Base-by-base conservation (phyloP, 768 basidiomycete species). In the Exsudoporus frostii region DNA sequence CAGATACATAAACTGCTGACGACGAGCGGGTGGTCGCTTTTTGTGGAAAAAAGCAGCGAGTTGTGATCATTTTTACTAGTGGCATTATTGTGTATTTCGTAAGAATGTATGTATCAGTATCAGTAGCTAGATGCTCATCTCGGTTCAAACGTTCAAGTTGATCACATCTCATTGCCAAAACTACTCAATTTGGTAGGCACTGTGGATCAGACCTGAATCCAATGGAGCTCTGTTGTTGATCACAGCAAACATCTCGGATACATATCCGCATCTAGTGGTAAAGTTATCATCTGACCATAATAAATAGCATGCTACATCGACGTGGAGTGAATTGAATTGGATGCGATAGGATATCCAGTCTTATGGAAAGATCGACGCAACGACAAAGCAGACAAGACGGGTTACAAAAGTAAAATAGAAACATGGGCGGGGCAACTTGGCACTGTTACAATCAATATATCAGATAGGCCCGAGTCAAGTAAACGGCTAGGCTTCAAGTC, bases 361-460 rank as follows among this genome's bases (percentile, higher is more conserved):
- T 36, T 40, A 20, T 29, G 53, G 36, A 29, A 42, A 55, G 30
- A 49, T 51, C 15, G 19, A 33, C 20, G n/a, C 36, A 39, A 29
- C 17, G 22, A 29, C 24, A 43, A 53, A 42, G 48, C 56, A 45
- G 43, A 50, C 47, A 48, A 48, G 25, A 50, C 10, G 32, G 19
- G 25, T 40, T 45, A 59, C 46, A 53, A 25, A 32, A 22, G 33
- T 50, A 51, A 45, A 20, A 37, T 49, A 50, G 42, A 50, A 44
- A 47, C 19, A 17, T 17, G 27, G 27, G 19, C 37, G 17, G 33
- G 22, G 20, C 15, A 46, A 48, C 50, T 38, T 36, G 39, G 24
- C 43, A 55, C 45, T 46, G 40, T 45, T 59, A 50, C 43, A 45
- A 47, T 51, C 40, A 54, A 42, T 58, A 51, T 36, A 47, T 48